Evolutionary conservation across 1,284 basidiomycete species (phyloP).

Genomic region (Ganoderma meredithae): DNA sequence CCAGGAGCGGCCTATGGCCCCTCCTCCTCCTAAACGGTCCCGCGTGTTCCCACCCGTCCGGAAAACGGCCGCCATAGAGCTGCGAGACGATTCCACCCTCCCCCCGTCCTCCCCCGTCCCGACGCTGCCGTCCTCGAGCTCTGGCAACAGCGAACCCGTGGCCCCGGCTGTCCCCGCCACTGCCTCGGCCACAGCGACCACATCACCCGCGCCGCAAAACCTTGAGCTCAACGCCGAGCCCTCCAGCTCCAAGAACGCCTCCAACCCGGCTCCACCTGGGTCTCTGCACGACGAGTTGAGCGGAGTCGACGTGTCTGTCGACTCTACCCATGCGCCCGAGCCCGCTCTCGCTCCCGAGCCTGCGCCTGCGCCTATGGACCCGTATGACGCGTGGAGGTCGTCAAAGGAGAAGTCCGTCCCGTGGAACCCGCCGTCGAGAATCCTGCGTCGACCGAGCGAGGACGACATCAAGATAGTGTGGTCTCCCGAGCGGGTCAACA

Average conservation of each 20-base stretch:
- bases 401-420: background rate
- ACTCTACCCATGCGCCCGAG: background rate
- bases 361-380: background rate
- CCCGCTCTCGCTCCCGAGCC: background rate
- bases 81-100: conserved; percentile 14
- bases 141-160: background rate
- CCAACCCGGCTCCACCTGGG: background rate
- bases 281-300: background rate
- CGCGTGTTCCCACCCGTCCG: background rate
- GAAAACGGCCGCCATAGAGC: background rate
- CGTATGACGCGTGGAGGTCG: background rate
- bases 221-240: background rate
- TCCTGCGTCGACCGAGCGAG: conserved; percentile 10
- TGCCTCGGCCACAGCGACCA: background rate
- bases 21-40: background rate
- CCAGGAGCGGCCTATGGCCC: background rate
- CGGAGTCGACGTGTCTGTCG: background rate
- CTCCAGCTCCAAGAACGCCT: background rate
- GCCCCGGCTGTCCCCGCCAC: background rate
- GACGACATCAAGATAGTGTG: conserved; percentile 15
- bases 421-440: background rate
- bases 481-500: background rate
- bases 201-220: background rate
- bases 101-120: conserved; percentile 18
- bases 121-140: conserved; percentile 4